Base-by-base conservation (phyloP, 768 basidiomycete genomes). In the Xanthoconium purpureum region DNA sequence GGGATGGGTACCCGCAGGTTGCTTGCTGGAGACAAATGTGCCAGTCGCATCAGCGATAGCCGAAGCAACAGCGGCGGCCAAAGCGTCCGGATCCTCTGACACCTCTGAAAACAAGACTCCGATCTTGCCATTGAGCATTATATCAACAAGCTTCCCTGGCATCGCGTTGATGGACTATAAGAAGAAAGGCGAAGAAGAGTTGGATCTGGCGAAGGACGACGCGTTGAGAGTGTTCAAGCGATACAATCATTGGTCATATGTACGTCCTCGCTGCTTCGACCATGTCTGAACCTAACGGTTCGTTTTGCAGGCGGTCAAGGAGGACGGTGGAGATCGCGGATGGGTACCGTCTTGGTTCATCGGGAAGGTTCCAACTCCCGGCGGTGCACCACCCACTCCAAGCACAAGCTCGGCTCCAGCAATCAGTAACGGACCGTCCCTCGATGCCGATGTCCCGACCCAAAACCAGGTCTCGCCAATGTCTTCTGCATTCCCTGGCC, bases 271-370 rank as follows among this genome's bases (percentile, higher is more conserved):
- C 38, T 18, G 43, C 24, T 20, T 18, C n/a, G 39, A 28, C 32
- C 32, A 60, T 32, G 30, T 36, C 20, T 12, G 18, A 36, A 11
- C 2, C 52, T 58, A 39, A 65, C 40, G 32, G 54, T n/a, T 60
- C 54, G 17, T 40, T 42, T 55, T 47, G 18, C 63, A 93, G 91
- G 92, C 92, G 60, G 93, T 98, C 66, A 94, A 95, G 73, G 91
- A 97, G 67, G 88, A 90, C 14, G 86, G 87, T 20, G 96, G 96
- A 43, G 90, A 94, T 72, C 84, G 96, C 59, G 96, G 96, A 37
- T 98, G 96, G 96, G 93, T 97, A 24, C 95, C 95, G 7, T 94
- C 92, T 24, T 98, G 96, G 96, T 96, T 92, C 69, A 93, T 96
- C 58, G 94, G 94, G 50, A 97, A 95, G 71, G 84, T 91, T 29